These are phyloP conservation scores for Isoetes taiwanensis DNA, from an alignment of 75 land plant genomes.

Conservation along the genomic window DNA sequence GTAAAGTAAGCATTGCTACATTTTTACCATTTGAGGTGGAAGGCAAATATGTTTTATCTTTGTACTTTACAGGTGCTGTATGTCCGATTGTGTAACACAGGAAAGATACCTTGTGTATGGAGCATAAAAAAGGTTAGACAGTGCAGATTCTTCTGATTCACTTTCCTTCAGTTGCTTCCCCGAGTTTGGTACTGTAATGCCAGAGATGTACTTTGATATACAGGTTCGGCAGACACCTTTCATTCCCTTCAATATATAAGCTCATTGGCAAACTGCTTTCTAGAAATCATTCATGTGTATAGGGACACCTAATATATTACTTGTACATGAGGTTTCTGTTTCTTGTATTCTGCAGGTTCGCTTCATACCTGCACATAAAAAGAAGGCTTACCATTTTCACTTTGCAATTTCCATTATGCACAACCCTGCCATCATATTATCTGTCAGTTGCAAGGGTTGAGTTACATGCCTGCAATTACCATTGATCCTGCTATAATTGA, in stretches of 20 bases:
- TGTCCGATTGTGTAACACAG: conserved; percentile 12
- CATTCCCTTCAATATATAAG: background rate
- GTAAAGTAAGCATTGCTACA: conserved; percentile 13
- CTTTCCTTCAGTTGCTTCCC: conserved; percentile 14
- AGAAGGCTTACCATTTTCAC: conserved; percentile 3
- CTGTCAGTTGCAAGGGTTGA: conserved; percentile 18
- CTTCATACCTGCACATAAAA: conserved; percentile 18
- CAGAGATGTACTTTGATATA: conserved; percentile 13
- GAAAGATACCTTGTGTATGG: conserved; percentile 16
- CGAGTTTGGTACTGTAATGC: conserved; percentile 9
- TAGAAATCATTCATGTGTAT: background rate
- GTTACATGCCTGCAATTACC: conserved; percentile 10
- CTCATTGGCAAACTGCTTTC: background rate
- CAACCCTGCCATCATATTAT: background rate
- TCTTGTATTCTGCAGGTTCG: conserved; percentile 12
- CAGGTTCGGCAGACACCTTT: conserved; percentile 9
- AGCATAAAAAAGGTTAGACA: conserved; percentile 7
- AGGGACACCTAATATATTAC: too few relatives aligned
- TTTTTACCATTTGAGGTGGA: background rate
- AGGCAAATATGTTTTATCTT: background rate
- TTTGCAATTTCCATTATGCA: conserved; percentile 9
- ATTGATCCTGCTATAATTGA: conserved; percentile 17
- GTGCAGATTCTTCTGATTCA: conserved; percentile 12
- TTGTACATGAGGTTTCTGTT: background rate
- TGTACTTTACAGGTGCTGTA: conserved; percentile 7